Evolutionary conservation across 805 yeast species (phyloP).

Genomic region (Kurtzmaniella fragi): DNA sequence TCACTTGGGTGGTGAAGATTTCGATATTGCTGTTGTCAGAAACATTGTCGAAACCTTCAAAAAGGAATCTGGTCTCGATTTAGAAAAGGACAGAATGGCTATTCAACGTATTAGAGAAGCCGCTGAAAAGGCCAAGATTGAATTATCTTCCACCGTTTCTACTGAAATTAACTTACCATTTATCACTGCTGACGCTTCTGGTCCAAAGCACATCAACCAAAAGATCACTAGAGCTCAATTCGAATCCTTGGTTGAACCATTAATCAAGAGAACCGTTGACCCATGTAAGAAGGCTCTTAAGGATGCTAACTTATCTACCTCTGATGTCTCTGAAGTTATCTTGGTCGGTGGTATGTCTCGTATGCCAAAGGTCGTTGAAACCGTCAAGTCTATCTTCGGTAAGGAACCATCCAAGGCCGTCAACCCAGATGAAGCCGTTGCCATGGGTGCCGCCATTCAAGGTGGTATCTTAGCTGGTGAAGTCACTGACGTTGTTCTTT

Average conservation of each 20-base stretch:
- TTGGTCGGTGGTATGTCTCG: constrained; percentile 90
- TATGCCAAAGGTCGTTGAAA: constrained; percentile 82
- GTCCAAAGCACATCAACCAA: constrained; percentile 74
- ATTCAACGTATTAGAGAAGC: constrained; percentile 85
- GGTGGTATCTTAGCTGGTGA: constrained; percentile 96
- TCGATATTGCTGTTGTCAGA: constrained; percentile 83
- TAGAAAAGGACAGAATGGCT: constrained; percentile 64
- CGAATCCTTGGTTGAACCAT: constrained; percentile 60
- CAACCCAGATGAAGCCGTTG: constrained; percentile 93
- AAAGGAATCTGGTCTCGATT: constrained; percentile 64
- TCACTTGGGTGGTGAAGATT: constrained; percentile 90
- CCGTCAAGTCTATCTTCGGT: constrained; percentile 72
- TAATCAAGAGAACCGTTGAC: constrained; percentile 66
- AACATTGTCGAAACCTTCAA: constrained; percentile 76
- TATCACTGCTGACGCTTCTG: constrained; percentile 81
- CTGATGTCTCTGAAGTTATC: constrained; percentile 73
- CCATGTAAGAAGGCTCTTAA: constrained; percentile 79
- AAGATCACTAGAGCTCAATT: constrained; percentile 63
- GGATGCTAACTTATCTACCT: constrained; percentile 66
- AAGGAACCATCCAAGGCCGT: constrained; percentile 86
- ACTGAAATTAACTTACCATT: constrained; percentile 80
- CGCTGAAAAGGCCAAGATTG: constrained; percentile 87
- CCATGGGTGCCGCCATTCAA: constrained; percentile 96
- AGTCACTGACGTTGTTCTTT: constrained; percentile 83
- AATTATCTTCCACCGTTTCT: constrained; percentile 65